Evolutionary conservation across 768 basidiomycete species (phyloP).

Genomic region (Podaxis carcinomalis): DNA sequence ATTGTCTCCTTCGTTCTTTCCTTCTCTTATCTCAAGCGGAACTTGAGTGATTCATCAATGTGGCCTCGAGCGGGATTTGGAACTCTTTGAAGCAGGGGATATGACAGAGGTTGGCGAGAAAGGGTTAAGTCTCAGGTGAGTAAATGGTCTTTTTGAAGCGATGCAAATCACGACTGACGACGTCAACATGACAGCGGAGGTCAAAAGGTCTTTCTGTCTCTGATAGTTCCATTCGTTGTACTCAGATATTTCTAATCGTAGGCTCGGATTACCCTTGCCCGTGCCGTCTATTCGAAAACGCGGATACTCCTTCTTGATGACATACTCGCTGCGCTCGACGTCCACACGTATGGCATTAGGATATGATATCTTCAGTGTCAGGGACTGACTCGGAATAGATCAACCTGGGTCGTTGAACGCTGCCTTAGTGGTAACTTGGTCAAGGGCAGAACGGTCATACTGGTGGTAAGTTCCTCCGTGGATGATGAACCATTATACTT

Average conservation of each 20-base stretch:
- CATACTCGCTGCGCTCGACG: constrained; percentile 61
- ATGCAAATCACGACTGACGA: not conserved
- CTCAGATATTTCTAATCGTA: constrained; percentile 7
- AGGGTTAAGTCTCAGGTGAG: constrained; percentile 47
- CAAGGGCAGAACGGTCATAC: constrained; percentile 73
- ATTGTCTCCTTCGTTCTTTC: not conserved
- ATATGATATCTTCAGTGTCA: not conserved
- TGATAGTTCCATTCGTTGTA: not conserved
- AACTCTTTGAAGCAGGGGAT: constrained; percentile 65
- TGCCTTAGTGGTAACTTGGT: constrained; percentile 80
- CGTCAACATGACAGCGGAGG: constrained; percentile 32
- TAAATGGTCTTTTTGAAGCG: not conserved
- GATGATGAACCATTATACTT: not conserved
- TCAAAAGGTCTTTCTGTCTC: constrained; percentile 27
- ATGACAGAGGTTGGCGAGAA: constrained; percentile 70
- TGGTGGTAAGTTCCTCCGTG: constrained; percentile 50
- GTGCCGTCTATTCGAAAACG: constrained; percentile 46
- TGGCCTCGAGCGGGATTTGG: constrained; percentile 67
- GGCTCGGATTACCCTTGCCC: constrained; percentile 44
- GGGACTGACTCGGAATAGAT: constrained; percentile 47
- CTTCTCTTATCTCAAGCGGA: not conserved
- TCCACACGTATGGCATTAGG: constrained; percentile 19
- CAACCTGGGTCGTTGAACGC: constrained; percentile 74
- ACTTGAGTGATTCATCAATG: constrained; percentile 60
- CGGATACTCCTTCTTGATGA: constrained; percentile 70